A percentile compares a stretch with the other conserved stretches of the same genome.
Conservation (phyloP, 495 filamentous ascomycete species). For the Neurospora sp. region DNA sequence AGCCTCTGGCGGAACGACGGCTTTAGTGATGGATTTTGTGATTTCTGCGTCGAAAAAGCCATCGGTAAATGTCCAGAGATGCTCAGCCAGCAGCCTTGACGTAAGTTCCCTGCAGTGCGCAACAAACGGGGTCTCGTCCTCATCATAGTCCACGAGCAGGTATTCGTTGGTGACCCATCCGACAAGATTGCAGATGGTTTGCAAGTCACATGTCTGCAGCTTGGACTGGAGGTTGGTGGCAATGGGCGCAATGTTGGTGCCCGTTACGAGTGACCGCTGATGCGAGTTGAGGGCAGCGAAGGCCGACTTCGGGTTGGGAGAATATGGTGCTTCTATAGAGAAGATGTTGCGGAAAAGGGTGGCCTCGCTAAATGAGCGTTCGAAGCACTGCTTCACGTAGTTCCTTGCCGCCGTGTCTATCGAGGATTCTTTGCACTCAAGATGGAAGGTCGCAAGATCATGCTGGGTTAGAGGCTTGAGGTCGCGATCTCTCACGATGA, state of each 20-base stretch:
- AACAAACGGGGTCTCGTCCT: constrained; percentile 60
- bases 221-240: constrained; percentile 33
- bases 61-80: constrained; percentile 44
- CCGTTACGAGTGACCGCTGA: constrained; percentile 31
- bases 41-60: constrained; percentile 40
- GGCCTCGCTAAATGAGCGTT: constrained; percentile 38
- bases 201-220: constrained; percentile 31
- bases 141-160: constrained; percentile 60
- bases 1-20: constrained; percentile 27
- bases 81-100: constrained; percentile 42
- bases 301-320: constrained; percentile 28
- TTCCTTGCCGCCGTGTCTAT: constrained; percentile 36
- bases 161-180: constrained; percentile 78
- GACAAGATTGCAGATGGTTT: constrained; percentile 62
- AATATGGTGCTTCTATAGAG: constrained; percentile 37
- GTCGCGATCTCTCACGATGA: constrained; percentile 34
- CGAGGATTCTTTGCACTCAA: constrained; percentile 32
- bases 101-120: constrained; percentile 57
- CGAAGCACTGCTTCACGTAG: constrained; percentile 40
- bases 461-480: constrained; percentile 44
- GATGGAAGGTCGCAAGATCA: constrained; percentile 40
- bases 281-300: constrained; percentile 31
- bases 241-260: constrained; percentile 36
- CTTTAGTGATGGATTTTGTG: constrained; percentile 38
- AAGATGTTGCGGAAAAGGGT: constrained; percentile 38